Evolutionary conservation across 305 asterid species (phyloP).

Genomic region (Solanum hybrid): DNA sequence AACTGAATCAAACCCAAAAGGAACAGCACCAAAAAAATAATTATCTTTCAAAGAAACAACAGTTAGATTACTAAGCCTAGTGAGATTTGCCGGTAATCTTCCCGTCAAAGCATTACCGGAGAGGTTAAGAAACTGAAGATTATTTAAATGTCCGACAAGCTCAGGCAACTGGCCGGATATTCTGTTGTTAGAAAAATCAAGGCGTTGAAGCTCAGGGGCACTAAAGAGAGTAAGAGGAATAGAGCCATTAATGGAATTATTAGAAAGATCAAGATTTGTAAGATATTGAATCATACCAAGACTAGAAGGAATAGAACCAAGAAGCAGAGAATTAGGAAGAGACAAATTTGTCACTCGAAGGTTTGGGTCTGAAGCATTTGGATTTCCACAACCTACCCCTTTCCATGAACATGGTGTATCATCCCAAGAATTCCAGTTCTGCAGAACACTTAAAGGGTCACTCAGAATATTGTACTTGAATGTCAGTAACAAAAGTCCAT

Average conservation of each 20-base stretch:
- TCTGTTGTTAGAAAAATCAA: constrained; percentile 63
- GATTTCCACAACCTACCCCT: constrained; percentile 56
- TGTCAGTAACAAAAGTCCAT: constrained; percentile 53
- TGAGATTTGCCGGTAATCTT: constrained; percentile 37
- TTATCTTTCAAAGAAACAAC: constrained; percentile 48
- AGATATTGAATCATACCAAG: constrained; percentile 61
- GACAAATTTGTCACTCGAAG: constrained; percentile 49
- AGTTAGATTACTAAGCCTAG: constrained; percentile 37
- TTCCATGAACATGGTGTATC: constrained; percentile 69
- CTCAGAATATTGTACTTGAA: constrained; percentile 43
- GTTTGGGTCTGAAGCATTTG: constrained; percentile 28
- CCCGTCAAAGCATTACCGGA: constrained; percentile 73
- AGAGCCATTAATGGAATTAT: constrained; percentile 67
- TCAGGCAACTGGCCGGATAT: constrained; percentile 60
- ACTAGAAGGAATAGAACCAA: constrained; percentile 51
- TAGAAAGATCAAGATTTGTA: constrained; percentile 45
- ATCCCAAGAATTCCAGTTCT: constrained; percentile 38
- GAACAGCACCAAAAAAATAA: constrained; percentile 52
- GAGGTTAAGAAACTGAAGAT: constrained; percentile 58
- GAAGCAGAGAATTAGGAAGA: constrained; percentile 47
- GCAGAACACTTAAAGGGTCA: constrained; percentile 52
- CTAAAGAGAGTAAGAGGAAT: constrained; percentile 46
- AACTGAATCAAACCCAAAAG: constrained; percentile 47
- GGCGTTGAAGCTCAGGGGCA: constrained; percentile 42
- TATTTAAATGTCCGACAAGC: constrained; percentile 29